Conservation (phyloP, 768 basidiomycete species). For the Collybia sordida region DNA sequence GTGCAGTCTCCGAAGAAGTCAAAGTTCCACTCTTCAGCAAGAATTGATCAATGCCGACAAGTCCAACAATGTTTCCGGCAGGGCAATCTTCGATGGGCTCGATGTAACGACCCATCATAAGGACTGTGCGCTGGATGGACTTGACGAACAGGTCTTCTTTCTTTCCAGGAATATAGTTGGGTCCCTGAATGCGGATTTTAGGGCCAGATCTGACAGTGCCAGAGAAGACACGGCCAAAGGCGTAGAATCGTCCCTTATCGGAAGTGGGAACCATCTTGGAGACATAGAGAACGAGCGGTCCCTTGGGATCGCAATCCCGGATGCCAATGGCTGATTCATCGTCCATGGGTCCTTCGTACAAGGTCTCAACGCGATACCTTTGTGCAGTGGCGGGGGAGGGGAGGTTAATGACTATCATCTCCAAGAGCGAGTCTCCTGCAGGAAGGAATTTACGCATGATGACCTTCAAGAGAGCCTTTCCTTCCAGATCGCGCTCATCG, state of each 20-base stretch:
- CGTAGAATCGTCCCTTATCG: conserved; percentile 99
- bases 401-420: conserved; percentile 99
- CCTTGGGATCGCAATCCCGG: conserved; percentile 96
- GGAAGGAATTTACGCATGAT: conserved; percentile 99
- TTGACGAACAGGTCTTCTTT: conserved; percentile 98
- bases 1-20: conserved; percentile 96
- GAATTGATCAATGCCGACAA: conserved; percentile 99
- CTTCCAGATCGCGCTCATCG: conserved; percentile 92
- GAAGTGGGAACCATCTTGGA: conserved; percentile 99
- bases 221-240: conserved; percentile 99
- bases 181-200: conserved; percentile 99
- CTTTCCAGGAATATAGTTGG: conserved; percentile 98
- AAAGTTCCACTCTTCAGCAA: conserved; percentile 98
- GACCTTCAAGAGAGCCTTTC: conserved; percentile 94
- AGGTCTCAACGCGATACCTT: conserved; percentile 97
- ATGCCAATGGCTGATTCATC: conserved; percentile 99
- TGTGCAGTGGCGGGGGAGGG: conserved; percentile 97
- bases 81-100: conserved; percentile 99
- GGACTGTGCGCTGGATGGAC: conserved; percentile 96
- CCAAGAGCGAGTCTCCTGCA: conserved; percentile 96
- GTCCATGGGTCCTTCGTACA: conserved; percentile 99
- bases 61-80: conserved; percentile 97
- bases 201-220: conserved; percentile 97
- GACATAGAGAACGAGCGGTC: conserved; percentile 95
- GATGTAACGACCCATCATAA: conserved; percentile 99